A percentile compares a stretch with the other conserved stretches of the same genome.
phyloP scores from a whole-genome alignment of 1,284 basidiomycete genomes.

The Ceratobasidium sp. region DNA sequence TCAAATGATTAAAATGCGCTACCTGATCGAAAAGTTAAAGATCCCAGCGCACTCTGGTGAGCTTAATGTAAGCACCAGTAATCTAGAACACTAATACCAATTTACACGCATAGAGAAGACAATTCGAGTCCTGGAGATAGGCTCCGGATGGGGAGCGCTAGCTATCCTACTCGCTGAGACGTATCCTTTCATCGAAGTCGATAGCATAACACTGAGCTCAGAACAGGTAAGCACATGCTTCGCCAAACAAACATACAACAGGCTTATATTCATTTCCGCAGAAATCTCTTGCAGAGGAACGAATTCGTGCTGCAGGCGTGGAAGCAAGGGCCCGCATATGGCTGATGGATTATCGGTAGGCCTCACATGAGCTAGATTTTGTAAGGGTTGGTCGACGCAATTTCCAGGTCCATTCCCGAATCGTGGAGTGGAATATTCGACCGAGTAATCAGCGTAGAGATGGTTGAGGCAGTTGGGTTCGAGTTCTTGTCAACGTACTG shows the following conservation, averaged over 20 bases:
- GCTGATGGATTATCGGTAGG: constrained; percentile 30
- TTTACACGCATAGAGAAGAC: constrained; percentile 45
- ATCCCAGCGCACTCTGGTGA: too few species aligned
- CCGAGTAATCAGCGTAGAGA: constrained; percentile 76
- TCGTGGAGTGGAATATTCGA: constrained; percentile 73
- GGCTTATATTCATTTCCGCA: constrained; percentile 52
- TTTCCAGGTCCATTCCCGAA: constrained; percentile 58
- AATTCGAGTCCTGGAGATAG: constrained; percentile 77
- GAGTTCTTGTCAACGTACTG: too few species aligned
- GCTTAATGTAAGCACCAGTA: background rate
- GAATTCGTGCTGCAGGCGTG: constrained; percentile 59
- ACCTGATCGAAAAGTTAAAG: constrained; percentile 63
- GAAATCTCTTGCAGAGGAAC: constrained; percentile 66
- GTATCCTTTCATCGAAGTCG: constrained; percentile 43
- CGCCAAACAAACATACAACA: too few species aligned
- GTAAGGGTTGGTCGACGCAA: background rate
- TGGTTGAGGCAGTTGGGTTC: constrained; percentile 78
- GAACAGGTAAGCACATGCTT: constrained; percentile 9
- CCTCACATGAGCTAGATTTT: background rate
- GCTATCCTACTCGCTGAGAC: constrained; percentile 58
- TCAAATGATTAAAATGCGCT: constrained; percentile 68
- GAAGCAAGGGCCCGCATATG: constrained; percentile 44
- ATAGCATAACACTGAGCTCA: background rate
- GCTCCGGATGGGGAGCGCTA: constrained; percentile 81
- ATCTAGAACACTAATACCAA: too few species aligned